Conservation (phyloP, 129 eudicot genomes). For the Calendula officinalis region DNA sequence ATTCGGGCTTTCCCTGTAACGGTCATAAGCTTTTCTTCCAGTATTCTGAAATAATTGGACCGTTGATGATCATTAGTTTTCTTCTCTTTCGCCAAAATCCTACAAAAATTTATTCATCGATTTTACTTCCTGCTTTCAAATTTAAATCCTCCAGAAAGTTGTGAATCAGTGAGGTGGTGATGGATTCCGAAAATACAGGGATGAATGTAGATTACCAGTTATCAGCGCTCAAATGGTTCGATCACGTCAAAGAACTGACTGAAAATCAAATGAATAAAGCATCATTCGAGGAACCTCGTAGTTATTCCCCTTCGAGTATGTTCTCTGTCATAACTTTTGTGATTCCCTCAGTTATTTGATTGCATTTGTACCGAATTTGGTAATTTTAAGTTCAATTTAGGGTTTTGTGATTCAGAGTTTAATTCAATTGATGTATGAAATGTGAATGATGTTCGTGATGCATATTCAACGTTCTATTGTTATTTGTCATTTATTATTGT, state of each 20-base stretch:
- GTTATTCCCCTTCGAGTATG: constrained; percentile 70
- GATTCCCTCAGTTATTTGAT: not conserved
- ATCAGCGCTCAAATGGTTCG: constrained; percentile 27
- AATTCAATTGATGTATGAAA: not conserved
- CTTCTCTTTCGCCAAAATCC: no score
- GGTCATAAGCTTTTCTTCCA: not conserved
- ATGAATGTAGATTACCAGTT: no score
- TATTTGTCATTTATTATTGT: not conserved
- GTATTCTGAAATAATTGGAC: not conserved
- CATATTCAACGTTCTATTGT: not conserved
- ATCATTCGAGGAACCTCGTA: constrained; percentile 41
- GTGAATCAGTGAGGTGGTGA: no score
- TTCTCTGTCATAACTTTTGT: not conserved
- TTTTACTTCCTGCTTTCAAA: no score
- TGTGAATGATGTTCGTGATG: not conserved
- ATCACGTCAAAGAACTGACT: constrained; percentile 43
- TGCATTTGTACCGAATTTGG: not conserved
- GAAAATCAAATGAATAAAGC: constrained; percentile 40
- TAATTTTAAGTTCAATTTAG: constrained; percentile 10
- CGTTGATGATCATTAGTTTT: not conserved
- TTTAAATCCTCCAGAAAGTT: no score
- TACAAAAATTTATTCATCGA: no score
- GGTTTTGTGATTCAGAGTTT: not conserved
- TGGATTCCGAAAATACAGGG: no score
- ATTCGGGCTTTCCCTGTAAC: not conserved